Evolutionary conservation across 1,284 basidiomycete species (phyloP).

Genomic region (Phaffia rhodozyma): DNA sequence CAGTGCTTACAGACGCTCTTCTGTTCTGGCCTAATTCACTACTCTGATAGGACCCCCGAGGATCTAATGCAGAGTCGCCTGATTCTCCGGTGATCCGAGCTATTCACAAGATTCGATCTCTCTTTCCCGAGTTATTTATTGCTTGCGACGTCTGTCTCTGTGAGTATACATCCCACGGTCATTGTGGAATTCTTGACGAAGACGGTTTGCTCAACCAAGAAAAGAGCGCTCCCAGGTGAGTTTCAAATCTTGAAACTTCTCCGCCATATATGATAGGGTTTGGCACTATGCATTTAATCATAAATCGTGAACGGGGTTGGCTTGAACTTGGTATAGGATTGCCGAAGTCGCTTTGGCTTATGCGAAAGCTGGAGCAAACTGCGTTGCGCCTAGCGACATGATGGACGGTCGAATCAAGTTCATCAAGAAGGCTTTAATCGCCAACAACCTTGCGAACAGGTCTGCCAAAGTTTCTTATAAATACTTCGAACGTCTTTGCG

Average conservation of each 20-base stretch:
- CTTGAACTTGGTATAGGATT: constrained; percentile 37
- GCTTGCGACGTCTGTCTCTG: constrained; percentile 97
- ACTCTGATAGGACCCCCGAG: constrained; percentile 55
- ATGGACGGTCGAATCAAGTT: constrained; percentile 91
- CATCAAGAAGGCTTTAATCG: constrained; percentile 78
- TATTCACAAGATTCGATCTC: constrained; percentile 58
- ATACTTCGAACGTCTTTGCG: neutral
- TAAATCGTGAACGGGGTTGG: too few species aligned
- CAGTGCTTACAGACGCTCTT: neutral
- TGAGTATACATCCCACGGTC: constrained; percentile 97
- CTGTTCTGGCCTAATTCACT: neutral
- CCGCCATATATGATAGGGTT: constrained; percentile 3
- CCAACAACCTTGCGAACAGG: constrained; percentile 65
- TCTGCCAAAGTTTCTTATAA: neutral
- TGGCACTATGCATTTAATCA: constrained; percentile 15
- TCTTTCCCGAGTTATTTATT: constrained; percentile 77
- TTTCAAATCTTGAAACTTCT: neutral
- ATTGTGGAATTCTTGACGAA: constrained; percentile 71
- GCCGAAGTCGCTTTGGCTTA: constrained; percentile 88
- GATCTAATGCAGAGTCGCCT: constrained; percentile 80
- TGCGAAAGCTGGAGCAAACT: constrained; percentile 87
- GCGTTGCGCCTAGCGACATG: constrained; percentile 98
- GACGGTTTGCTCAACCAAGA: constrained; percentile 53
- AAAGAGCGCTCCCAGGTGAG: constrained; percentile 12
- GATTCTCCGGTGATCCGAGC: constrained; percentile 86